Base-by-base conservation (phyloP, 2,329 filamentous ascomycete species). In the Lecanosticta acicola region DNA sequence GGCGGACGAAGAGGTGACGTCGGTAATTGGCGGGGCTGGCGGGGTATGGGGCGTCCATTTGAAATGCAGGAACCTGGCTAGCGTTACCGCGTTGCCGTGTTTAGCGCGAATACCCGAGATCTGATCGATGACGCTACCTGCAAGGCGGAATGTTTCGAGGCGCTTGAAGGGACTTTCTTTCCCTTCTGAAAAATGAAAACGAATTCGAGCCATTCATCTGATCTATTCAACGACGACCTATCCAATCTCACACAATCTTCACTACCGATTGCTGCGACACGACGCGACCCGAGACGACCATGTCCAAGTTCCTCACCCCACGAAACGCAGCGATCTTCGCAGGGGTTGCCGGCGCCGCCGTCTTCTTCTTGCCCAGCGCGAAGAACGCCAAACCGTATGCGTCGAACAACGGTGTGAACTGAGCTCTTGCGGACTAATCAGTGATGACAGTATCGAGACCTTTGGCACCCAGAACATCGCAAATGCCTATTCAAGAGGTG, bases 401-500 rank as follows among this genome's bases (percentile, higher is more conserved):
- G 24, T 11, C 33, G 16, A 9, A 29, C 41, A 19, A 16, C 48
- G 38, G 18, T 21, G 5, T 29, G 24, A 29, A 11, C n/a, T n/a
- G 14, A 8, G 7, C 26, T 21, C 21, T 17, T 14, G 19, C 13
- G n/a, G 17, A 32, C 19, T 14, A 37, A 37, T 3, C 13, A 19
- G 16, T 32, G 56, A 55, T 24, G 58, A 62, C 41, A 49, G 58
- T 5, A 61, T 67, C 49, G 55, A 66, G 40, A 68, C 65, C 2
- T 62, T 57, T 26, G 65, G 56, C 39, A 55, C 60, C 13, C 58
- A 64, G 48, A 62, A 62, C 50, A 59, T 68, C 17, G 62, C 55
- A 36, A 55, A 65, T 44, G 49, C 62, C 33, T 65, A 58, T 42
- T 62, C 65, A 5, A 48, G 59, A 29, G 64, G 59, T 7, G 66